A percentile compares a stretch with the other conserved stretches of the same genome.
Conservation (phyloP, 169 alveolate species). For the Cyclospora cayetanensis region DNA sequence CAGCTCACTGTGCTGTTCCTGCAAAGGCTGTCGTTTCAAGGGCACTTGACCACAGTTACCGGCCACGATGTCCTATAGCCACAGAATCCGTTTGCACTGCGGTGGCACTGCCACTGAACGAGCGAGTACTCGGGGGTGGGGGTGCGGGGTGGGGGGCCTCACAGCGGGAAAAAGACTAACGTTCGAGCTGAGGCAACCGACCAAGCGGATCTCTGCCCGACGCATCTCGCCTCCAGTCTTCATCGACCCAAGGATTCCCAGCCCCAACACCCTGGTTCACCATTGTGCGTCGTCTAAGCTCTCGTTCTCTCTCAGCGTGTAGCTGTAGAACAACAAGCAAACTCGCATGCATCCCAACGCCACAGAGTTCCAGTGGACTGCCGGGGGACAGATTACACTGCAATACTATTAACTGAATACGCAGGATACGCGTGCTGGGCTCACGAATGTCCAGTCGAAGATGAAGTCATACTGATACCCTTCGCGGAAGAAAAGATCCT, state of each 20-base stretch:
- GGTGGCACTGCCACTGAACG: constrained; percentile 66
- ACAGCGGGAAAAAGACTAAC: background rate
- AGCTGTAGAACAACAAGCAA: constrained; percentile 12
- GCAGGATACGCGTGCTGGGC: background rate
- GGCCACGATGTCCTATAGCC: constrained; percentile 47
- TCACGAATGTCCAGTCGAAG: constrained; percentile 94
- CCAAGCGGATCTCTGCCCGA: constrained; percentile 68
- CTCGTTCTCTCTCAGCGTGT: constrained; percentile 63
- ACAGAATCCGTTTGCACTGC: constrained; percentile 60
- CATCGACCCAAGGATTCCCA: constrained; percentile 34
- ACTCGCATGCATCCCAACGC: background rate
- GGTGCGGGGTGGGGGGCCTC: too few relatives aligned
- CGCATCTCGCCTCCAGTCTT: constrained; percentile 12
- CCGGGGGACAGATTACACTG: background rate
- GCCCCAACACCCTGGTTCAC: constrained; percentile 52
- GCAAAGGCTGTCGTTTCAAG: constrained; percentile 35
- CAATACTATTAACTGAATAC: background rate
- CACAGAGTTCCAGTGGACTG: background rate
- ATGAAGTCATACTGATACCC: constrained; percentile 95
- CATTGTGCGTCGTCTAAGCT: constrained; percentile 54
- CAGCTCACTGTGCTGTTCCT: constrained; percentile 57
- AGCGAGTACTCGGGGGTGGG: constrained; percentile 5
- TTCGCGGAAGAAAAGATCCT: constrained; percentile 94
- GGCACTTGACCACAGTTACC: constrained; percentile 26
- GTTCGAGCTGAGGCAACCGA: constrained; percentile 56